These are phyloP conservation scores for Ceratobasidium sp. DNA, from an alignment of 1,284 basidiomycete genomes.

Conservation along the genomic window DNA sequence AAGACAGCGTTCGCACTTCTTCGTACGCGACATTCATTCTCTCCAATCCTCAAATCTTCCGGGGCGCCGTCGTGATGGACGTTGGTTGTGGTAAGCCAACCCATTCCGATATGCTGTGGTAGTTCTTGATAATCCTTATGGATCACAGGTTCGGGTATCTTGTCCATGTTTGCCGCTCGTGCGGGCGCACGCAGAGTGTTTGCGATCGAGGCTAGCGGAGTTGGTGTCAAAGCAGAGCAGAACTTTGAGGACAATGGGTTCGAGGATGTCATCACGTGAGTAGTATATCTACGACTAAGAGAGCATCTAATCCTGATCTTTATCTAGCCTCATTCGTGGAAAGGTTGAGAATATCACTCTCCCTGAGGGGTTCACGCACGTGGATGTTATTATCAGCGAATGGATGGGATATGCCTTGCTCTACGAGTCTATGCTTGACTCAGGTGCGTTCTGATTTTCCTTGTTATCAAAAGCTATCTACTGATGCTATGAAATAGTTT, in stretches of 20 bases:
- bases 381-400: conserved; percentile 95
- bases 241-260: conserved; percentile 86
- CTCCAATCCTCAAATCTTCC: conserved; percentile 84
- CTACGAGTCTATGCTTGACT: conserved; percentile 98
- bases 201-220: conserved; percentile 91
- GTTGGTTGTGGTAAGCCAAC: conserved; percentile 77
- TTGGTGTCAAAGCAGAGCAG: conserved; percentile 82
- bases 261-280: conserved; percentile 77
- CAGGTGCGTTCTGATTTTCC: conserved; percentile 56
- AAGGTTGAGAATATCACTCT: conserved; percentile 87
- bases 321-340: conserved; percentile 76
- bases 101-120: background rate
- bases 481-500: background rate
- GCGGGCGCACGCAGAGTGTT: conserved; percentile 94
- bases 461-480: background rate
- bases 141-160: conserved; percentile 76
- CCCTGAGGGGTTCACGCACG: conserved; percentile 74
- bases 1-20: conserved; percentile 92
- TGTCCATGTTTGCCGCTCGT: conserved; percentile 91
- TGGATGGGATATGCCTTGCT: conserved; percentile 98
- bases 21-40: conserved; percentile 94
- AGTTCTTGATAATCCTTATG: background rate
- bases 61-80: conserved; percentile 89
- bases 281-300: conserved; percentile 43
- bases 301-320: background rate